These are phyloP conservation scores for Paracamarosporium sp. DNA, from an alignment of 2,329 filamentous ascomycete species.

Conservation along the genomic window DNA sequence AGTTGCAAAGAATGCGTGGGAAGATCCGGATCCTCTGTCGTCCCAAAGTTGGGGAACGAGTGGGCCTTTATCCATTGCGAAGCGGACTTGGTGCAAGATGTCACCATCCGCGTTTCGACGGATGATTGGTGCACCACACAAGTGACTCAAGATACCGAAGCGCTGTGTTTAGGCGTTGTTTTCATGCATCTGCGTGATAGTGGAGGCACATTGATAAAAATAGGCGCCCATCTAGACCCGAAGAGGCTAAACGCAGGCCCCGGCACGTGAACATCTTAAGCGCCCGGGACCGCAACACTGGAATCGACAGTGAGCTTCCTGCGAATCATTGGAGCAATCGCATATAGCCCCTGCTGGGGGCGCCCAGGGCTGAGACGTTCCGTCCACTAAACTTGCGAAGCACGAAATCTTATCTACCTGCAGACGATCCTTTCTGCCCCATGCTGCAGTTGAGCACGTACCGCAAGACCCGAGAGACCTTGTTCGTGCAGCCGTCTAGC, in stretches of 20 bases:
- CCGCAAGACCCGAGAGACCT: neutral
- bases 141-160: neutral
- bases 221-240: neutral
- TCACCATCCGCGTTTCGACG: neutral
- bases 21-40: slow-evolving; percentile 7
- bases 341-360: too few relatives aligned
- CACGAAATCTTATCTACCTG: too few relatives aligned
- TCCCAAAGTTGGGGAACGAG: neutral
- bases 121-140: neutral
- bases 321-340: neutral
- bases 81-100: neutral
- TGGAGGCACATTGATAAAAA: neutral
- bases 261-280: neutral
- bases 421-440: too few relatives aligned
- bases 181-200: neutral
- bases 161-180: neutral
- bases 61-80: neutral
- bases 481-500: neutral
- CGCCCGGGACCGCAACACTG: neutral
- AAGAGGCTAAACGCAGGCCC: neutral
- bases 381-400: too few relatives aligned
- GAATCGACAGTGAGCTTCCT: neutral
- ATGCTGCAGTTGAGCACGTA: neutral
- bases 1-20: slow-evolving; percentile 3
- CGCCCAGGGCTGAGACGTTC: too few relatives aligned